Evolutionary conservation across 768 basidiomycete species (phyloP).

Genomic region (Lentinula raphanica): DNA sequence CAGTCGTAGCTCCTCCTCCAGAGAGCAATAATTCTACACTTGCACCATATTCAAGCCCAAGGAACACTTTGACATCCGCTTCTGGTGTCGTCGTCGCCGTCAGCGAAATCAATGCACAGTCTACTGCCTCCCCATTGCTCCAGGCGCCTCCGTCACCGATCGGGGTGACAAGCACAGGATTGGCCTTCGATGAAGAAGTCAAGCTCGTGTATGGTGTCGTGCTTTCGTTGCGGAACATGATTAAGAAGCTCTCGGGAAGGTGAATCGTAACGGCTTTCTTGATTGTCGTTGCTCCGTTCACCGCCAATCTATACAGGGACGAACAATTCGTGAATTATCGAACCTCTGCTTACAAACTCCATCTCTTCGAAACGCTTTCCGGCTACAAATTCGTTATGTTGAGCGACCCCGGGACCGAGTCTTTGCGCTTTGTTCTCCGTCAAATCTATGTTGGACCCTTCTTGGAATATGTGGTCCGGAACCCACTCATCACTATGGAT

Average conservation of each 20-base stretch:
- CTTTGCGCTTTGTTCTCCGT: conserved; percentile 74
- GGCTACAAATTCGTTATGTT: conserved; percentile 96
- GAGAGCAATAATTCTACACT: conserved; percentile 26
- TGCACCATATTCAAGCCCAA: conserved; percentile 49
- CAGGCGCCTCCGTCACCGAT: conserved; percentile 29
- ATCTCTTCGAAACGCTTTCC: conserved; percentile 86
- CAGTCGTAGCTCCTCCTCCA: conserved; percentile 38
- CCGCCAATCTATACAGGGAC: conserved; percentile 45
- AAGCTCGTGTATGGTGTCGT: conserved; percentile 97
- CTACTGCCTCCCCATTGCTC: conserved; percentile 30
- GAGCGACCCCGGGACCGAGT: conserved; percentile 80
- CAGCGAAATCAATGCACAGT: conserved; percentile 34
- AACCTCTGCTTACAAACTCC: conserved; percentile 90
- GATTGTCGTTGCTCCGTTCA: not conserved
- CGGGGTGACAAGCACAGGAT: conserved; percentile 40
- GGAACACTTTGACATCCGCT: conserved; percentile 59
- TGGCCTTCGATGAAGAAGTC: conserved; percentile 95
- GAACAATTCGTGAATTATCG: conserved; percentile 88
- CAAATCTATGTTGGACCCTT: conserved; percentile 93
- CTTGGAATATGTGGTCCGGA: conserved; percentile 88
- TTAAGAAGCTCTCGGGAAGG: conserved; percentile 90
- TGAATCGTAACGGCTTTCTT: conserved; percentile 25
- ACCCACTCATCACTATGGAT: conserved; percentile 83
- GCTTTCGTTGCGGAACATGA: conserved; percentile 86
- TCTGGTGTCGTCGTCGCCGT: conserved; percentile 68